Percentiles rank a stretch among this genome's conserved stretches.
These are phyloP conservation scores for Yamadazyma membranifaciens DNA, from an alignment of 1,139 yeast genomes.

Conservation along the genomic window DNA sequence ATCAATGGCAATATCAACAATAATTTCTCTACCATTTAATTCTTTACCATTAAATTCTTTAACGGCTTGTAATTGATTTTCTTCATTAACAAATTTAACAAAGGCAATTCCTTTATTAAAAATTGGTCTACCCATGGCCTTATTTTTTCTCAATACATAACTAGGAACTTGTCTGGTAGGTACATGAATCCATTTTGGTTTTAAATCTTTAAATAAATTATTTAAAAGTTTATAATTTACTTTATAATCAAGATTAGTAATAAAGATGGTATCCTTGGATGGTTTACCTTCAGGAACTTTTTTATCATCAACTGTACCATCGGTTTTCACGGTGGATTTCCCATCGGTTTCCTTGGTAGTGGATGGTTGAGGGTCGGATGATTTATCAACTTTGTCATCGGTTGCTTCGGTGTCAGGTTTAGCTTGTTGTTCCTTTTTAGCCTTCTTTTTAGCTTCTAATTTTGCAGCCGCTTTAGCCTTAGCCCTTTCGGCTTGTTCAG, in stretches of 20 bases:
- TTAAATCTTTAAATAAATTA: slow-evolving; percentile 43
- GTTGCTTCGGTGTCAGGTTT: slow-evolving; percentile 1
- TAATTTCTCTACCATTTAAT: slow-evolving; percentile 52
- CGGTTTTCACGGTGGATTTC: slow-evolving; percentile 1
- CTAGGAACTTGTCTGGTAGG: slow-evolving; percentile 50
- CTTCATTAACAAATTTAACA: slow-evolving; percentile 50
- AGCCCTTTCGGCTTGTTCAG: slow-evolving; percentile 22
- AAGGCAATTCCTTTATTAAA: slow-evolving; percentile 66
- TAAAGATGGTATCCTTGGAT: slow-evolving; percentile 54
- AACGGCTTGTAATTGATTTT: slow-evolving; percentile 48
- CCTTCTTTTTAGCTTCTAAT: slow-evolving; percentile 16
- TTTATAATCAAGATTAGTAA: slow-evolving; percentile 56
- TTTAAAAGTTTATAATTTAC: slow-evolving; percentile 44
- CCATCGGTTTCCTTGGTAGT: slow-evolving; percentile 11
- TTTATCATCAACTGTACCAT: slow-evolving; percentile 13
- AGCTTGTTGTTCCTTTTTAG: slow-evolving; percentile 41
- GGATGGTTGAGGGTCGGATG: slow-evolving; percentile 8
- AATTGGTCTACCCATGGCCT: slow-evolving; percentile 38
- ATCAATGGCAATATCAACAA: slow-evolving; percentile 59
- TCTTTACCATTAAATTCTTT: slow-evolving; percentile 51
- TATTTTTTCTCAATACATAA: slow-evolving; percentile 37
- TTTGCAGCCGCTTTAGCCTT: slow-evolving; percentile 19
- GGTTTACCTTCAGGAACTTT: slow-evolving; percentile 52
- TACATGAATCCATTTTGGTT: slow-evolving; percentile 56
- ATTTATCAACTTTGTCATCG: background rate